phyloP scores from a whole-genome alignment of 805 yeast species.

The Lipomyces mesembrius region DNA sequence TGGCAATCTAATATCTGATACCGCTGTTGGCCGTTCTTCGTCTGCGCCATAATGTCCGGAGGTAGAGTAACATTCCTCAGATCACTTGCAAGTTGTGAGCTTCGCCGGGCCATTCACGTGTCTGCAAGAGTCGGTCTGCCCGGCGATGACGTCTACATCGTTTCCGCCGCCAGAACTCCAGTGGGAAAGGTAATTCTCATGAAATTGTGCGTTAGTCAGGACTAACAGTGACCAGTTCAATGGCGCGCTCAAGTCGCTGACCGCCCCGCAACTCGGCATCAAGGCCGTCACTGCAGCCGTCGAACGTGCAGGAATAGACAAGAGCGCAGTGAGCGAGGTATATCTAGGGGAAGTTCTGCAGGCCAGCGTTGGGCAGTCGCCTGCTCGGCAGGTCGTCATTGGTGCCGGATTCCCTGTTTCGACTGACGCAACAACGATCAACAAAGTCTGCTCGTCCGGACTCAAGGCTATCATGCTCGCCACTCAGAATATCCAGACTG shows the following conservation, averaged over 20 bases:
- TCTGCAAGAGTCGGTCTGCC: not conserved
- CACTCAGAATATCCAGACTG: slow-evolving; percentile 86
- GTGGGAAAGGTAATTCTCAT: slow-evolving; percentile 61
- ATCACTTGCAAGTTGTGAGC: not conserved
- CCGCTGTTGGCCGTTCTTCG: not conserved
- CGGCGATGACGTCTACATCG: slow-evolving; percentile 67
- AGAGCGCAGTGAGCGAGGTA: slow-evolving; percentile 72
- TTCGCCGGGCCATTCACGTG: not conserved
- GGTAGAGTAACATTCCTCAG: not conserved
- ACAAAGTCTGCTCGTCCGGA: slow-evolving; percentile 98
- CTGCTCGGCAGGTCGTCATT: slow-evolving; percentile 97
- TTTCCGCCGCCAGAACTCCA: slow-evolving; percentile 89
- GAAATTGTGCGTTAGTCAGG: not conserved
- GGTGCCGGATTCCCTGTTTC: slow-evolving; percentile 82
- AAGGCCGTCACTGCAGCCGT: slow-evolving; percentile 86
- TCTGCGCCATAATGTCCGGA: not conserved
- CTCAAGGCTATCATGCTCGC: slow-evolving; percentile 87
- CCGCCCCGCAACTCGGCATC: slow-evolving; percentile 81
- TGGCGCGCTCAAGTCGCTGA: slow-evolving; percentile 71
- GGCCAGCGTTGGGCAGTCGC: slow-evolving; percentile 95
- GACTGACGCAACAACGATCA: slow-evolving; percentile 85
- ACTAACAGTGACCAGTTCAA: slow-evolving; percentile 54
- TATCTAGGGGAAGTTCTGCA: slow-evolving; percentile 89
- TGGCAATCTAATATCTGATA: not conserved
- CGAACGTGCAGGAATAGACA: slow-evolving; percentile 63